Percentiles rank a stretch among this genome's conserved stretches.
These are phyloP conservation scores for Taiozyma sp. DNA, from an alignment of 1,139 yeast species.

Conservation along the genomic window DNA sequence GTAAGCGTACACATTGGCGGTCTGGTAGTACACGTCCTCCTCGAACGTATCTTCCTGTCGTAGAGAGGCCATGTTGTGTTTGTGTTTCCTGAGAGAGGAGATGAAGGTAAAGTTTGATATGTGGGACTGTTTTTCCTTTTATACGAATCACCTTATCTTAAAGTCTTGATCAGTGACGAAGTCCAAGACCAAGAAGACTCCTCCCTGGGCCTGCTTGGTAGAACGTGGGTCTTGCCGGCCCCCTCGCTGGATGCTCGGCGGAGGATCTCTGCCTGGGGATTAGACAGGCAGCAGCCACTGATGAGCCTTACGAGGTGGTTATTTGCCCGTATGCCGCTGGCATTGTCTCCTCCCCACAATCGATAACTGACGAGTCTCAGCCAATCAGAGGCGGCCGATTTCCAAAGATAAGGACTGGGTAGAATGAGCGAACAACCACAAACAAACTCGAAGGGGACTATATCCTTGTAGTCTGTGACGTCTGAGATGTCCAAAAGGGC, in stretches of 20 bases:
- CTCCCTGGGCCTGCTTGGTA: neutral
- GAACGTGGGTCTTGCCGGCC: neutral
- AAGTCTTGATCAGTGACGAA: neutral
- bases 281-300: neutral
- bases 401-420: neutral
- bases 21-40: conserved; percentile 16
- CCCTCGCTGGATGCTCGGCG: neutral
- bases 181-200: neutral
- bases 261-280: neutral
- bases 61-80: conserved; percentile 7
- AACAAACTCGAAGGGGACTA: neutral
- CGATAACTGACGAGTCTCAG: neutral
- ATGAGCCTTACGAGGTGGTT: too few species aligned
- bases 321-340: neutral
- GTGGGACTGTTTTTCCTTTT: neutral
- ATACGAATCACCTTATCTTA: neutral
- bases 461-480: neutral
- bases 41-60: conserved; percentile 11
- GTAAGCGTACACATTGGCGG: conserved; percentile 42
- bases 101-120: too few species aligned
- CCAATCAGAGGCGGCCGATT: neutral
- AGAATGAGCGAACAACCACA: neutral
- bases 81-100: neutral
- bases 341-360: neutral
- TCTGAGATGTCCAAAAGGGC: too few species aligned